These are phyloP conservation scores for Zopfochytrium polystomum DNA, from an alignment of 371 early-diverging fungal species.

Conservation along the genomic window DNA sequence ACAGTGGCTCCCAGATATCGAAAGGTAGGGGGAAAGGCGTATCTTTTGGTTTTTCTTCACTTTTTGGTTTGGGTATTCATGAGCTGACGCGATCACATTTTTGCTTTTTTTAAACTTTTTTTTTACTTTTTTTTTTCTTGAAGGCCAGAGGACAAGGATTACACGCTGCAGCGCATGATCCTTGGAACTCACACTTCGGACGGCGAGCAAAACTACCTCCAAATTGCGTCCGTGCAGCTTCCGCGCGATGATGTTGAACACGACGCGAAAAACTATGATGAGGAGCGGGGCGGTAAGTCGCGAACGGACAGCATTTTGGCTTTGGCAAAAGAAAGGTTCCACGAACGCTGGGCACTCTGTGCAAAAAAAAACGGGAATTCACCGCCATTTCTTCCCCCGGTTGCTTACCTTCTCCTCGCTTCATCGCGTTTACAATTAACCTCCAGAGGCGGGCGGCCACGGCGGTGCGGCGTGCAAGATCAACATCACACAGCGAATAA, in stretches of 20 bases:
- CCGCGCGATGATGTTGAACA: conserved; percentile 61
- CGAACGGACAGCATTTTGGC: too few relatives aligned
- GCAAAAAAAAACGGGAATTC: conserved; percentile 31
- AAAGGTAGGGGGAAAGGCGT: conserved; percentile 53
- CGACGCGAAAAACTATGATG: conserved; percentile 70
- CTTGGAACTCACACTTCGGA: conserved; percentile 97
- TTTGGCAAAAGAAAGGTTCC: too few relatives aligned
- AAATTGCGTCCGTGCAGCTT: conserved; percentile 84
- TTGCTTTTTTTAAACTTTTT: neutral
- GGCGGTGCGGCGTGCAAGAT: conserved; percentile 75
- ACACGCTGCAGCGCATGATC: conserved; percentile 78
- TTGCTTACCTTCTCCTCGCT: neutral
- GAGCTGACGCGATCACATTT: neutral
- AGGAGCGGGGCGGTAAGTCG: conserved; percentile 63
- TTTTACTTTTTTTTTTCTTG: neutral
- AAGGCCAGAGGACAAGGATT: conserved; percentile 89
- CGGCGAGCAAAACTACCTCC: conserved; percentile 90
- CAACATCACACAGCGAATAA: conserved; percentile 80
- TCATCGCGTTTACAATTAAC: too few relatives aligned
- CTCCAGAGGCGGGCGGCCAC: conserved; percentile 76
- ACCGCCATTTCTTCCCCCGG: neutral
- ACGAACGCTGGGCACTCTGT: conserved; percentile 7
- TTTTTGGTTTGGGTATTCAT: neutral
- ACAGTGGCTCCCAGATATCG: conserved; percentile 97
- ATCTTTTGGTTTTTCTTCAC: neutral